Conservation (phyloP, 2,329 filamentous ascomycete species). For the Pleurostoma richardsiae region DNA sequence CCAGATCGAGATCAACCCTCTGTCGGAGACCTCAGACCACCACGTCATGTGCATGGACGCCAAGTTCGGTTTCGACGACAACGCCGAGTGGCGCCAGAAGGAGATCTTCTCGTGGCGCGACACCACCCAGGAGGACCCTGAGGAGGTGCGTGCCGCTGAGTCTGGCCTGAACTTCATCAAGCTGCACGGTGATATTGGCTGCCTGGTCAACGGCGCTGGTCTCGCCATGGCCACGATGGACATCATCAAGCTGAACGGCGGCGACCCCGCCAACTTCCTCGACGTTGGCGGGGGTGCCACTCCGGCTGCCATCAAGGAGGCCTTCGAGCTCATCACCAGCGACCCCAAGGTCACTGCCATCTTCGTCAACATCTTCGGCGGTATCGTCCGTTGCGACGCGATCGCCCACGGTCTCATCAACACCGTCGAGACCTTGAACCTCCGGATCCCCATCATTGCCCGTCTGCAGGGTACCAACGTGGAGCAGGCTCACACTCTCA, state of each 20-base stretch:
- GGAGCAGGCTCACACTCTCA: conserved; percentile 84
- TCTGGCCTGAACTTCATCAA: conserved; percentile 99
- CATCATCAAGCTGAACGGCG: conserved; percentile 99
- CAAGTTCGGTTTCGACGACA: conserved; percentile 98
- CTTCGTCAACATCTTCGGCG: conserved; percentile 99
- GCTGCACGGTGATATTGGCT: conserved; percentile 98
- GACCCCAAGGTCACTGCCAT: conserved; percentile 98
- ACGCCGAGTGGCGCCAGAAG: conserved; percentile 97
- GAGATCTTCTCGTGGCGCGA: conserved; percentile 94
- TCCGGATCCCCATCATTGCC: conserved; percentile 94
- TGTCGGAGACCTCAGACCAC: conserved; percentile 97
- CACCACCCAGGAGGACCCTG: conserved; percentile 89
- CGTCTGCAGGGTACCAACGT: conserved; percentile 98
- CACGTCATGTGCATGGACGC: conserved; percentile 99
- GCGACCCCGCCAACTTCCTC: conserved; percentile 94
- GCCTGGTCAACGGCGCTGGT: conserved; percentile 97
- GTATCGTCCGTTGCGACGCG: conserved; percentile 95
- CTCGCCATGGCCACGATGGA: conserved; percentile 99
- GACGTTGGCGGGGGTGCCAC: conserved; percentile 98
- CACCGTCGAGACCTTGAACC: conserved; percentile 90
- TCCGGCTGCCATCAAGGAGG: conserved; percentile 91
- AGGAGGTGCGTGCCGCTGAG: conserved; percentile 95
- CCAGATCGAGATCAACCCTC: conserved; percentile 99
- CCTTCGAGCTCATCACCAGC: conserved; percentile 97
- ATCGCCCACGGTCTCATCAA: conserved; percentile 95